Evolutionary conservation across 495 filamentous ascomycete species (phyloP).

Genomic region (Penicillium herquei): DNA sequence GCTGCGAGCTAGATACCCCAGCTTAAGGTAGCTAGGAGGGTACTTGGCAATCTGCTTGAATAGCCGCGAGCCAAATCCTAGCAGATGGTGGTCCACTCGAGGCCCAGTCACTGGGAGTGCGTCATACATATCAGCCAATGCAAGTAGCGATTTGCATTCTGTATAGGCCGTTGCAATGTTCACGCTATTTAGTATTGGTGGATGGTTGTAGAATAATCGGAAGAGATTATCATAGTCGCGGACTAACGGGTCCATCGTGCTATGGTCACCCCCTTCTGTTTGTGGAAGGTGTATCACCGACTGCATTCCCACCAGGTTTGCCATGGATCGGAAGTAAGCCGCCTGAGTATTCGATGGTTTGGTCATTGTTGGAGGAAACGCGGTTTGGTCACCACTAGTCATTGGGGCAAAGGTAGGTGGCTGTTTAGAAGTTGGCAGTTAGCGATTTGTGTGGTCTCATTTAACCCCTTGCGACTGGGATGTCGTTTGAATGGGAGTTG

Average conservation of each 20-base stretch:
- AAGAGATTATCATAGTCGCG: conserved; percentile 93
- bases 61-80: conserved; percentile 82
- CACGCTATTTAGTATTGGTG: conserved; percentile 72
- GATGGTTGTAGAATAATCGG: conserved; percentile 88
- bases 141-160: conserved; percentile 83
- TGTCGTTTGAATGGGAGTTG: neutral
- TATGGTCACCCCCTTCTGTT: conserved; percentile 29
- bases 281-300: conserved; percentile 47
- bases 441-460: neutral
- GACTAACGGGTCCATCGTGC: conserved; percentile 65
- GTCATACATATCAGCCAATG: conserved; percentile 87
- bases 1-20: conserved; percentile 80
- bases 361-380: conserved; percentile 54
- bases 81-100: conserved; percentile 86
- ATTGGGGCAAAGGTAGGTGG: conserved; percentile 46
- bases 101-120: conserved; percentile 82
- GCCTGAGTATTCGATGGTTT: conserved; percentile 49
- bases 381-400: conserved; percentile 36
- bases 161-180: conserved; percentile 89
- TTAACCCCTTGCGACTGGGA: conserved; percentile 1
- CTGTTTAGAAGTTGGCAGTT: conserved; percentile 22
- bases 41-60: conserved; percentile 96
- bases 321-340: conserved; percentile 83
- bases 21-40: conserved; percentile 83
- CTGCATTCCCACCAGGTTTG: conserved; percentile 64